Evolutionary conservation across 768 basidiomycete genomes (phyloP), one percentile per base, ranked within the genome.

Genomic region (Suillus cothurnatus): DNA sequence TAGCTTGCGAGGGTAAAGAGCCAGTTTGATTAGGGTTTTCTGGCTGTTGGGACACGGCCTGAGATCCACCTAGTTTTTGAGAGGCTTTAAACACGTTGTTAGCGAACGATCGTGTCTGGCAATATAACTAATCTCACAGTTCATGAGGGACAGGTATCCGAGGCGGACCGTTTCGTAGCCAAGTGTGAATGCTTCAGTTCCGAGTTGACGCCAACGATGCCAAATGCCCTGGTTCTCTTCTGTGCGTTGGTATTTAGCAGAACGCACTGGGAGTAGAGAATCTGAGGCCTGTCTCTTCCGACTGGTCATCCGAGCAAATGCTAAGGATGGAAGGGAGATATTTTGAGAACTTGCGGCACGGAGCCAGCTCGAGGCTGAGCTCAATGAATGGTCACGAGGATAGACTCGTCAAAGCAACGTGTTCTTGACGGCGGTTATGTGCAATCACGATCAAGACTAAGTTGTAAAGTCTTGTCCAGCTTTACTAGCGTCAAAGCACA

Each of bases 221-320:
- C 75, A 43, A 34, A 86, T 70, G 31, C 79, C 75, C 53, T 78
- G 74, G 17, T 67, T 65, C 58, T 76, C 70, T 34, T 76, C 73
- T 4, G 79, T 82, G 45, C 88, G 82, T 14, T 77, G 81, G 55
- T 83, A 80, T 69, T 90, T 90, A 39, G 83, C 68, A 34, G 80
- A 76, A 64, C 81, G 82, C 55, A 78, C 70, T n/a, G 85, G 82
- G 45, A 81, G 77, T 63, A 87, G 77, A 56, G 82, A 75, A 66
- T 85, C 85, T 38, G 81, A 75, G 45, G 86, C 84, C 68, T 76
- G 77, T 69, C 88, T 82, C 78, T 89, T 89, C 64, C 80, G 82
- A 68, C 78, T 66, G 78, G 80, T 81, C 87, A 88, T 88, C 65
- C 77, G 75, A 67, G 71, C 60, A 49, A 41, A 21, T 21, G 58